Evolutionary conservation across 805 yeast genomes (phyloP).

Genomic region (Wickerhamomyces queroliae): DNA sequence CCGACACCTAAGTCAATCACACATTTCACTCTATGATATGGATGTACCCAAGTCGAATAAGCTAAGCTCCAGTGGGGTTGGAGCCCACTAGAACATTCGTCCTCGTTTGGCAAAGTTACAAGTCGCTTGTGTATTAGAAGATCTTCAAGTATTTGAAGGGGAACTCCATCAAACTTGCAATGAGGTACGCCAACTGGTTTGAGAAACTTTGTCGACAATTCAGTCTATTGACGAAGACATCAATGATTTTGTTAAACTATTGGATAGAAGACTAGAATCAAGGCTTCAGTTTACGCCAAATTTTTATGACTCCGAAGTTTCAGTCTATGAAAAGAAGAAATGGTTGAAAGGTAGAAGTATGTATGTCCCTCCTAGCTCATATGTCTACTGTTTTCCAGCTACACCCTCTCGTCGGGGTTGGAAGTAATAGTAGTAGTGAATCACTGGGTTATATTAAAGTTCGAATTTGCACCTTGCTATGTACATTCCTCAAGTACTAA

Average conservation of each 20-base stretch:
- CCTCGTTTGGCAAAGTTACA: constrained; percentile 71
- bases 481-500: too few relatives aligned
- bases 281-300: constrained; percentile 26
- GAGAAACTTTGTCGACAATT: constrained; percentile 25
- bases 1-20: constrained; percentile 25
- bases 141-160: constrained; percentile 24
- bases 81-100: constrained; percentile 55
- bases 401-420: constrained; percentile 26
- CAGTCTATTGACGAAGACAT: constrained; percentile 51
- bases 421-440: constrained; percentile 17
- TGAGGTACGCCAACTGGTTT: constrained; percentile 17
- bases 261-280: constrained; percentile 58
- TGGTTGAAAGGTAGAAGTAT: constrained; percentile 23
- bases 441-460: constrained; percentile 10
- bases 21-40: constrained; percentile 17
- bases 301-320: constrained; percentile 41
- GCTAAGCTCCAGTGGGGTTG: constrained; percentile 34
- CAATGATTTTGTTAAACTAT: constrained; percentile 63
- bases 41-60: constrained; percentile 20
- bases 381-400: constrained; percentile 21
- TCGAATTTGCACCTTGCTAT: too few relatives aligned
- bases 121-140: constrained; percentile 37
- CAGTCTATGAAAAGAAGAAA: constrained; percentile 48
- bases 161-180: constrained; percentile 25
- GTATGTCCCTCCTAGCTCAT: constrained; percentile 29